A percentile compares a stretch with the other conserved stretches of the same genome.
phyloP scores from a whole-genome alignment of 768 basidiomycete genomes.

The Paxillus rubicundulus region DNA sequence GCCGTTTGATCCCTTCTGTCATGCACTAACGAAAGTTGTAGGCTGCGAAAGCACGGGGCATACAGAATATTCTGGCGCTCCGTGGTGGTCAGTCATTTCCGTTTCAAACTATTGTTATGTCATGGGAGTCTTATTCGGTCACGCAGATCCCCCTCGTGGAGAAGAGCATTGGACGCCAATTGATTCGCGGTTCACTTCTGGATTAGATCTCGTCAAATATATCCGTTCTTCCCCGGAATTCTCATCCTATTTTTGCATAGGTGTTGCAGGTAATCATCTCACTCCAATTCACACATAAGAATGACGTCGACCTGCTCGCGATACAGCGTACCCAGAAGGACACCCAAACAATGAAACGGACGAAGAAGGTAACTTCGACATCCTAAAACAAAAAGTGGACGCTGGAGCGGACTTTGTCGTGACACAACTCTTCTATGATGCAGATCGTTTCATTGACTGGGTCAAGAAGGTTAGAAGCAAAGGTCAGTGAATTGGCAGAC shows the following conservation, averaged over 20 bases:
- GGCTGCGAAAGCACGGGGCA: slow-evolving; percentile 78
- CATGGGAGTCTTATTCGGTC: neutral
- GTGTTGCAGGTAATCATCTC: slow-evolving; percentile 73
- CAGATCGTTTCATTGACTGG: slow-evolving; percentile 85
- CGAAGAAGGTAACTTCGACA: slow-evolving; percentile 62
- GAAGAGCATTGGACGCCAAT: slow-evolving; percentile 91
- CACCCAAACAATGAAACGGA: slow-evolving; percentile 60
- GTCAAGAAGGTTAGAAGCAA: slow-evolving; percentile 61
- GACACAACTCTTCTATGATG: slow-evolving; percentile 96
- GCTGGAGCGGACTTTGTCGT: slow-evolving; percentile 96
- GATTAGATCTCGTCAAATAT: slow-evolving; percentile 86
- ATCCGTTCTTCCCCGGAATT: slow-evolving; percentile 78
- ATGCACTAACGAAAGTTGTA: slow-evolving; percentile 27
- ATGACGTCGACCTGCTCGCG: neutral
- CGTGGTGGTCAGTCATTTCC: slow-evolving; percentile 66
- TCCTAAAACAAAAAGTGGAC: slow-evolving; percentile 84
- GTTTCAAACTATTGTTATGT: neutral
- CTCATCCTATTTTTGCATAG: slow-evolving; percentile 85
- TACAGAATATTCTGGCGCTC: slow-evolving; percentile 88
- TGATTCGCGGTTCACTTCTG: slow-evolving; percentile 81
- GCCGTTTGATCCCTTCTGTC: neutral
- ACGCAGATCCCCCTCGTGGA: slow-evolving; percentile 84
- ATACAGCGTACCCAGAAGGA: slow-evolving; percentile 85
- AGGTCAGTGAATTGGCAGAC: slow-evolving; percentile 45
- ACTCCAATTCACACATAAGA: neutral